Evolutionary conservation across 257 asterid genomes (phyloP).

Genomic region (Jacaranda mimosifolia): DNA sequence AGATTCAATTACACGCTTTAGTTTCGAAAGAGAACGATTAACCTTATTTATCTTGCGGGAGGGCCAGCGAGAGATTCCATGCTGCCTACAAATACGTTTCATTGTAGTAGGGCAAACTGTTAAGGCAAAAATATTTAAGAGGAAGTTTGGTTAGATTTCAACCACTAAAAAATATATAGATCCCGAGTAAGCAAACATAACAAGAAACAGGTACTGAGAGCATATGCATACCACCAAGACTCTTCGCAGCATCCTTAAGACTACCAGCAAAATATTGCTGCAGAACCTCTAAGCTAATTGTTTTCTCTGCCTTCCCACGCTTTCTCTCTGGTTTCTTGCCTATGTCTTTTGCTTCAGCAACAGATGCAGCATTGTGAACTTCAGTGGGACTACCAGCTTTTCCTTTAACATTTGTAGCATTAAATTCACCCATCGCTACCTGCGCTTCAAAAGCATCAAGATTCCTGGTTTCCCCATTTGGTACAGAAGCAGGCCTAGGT

Average conservation of each 20-base stretch:
- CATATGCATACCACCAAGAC: conserved; percentile 82
- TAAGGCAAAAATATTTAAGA: conserved; percentile 26
- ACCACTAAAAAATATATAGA: background rate
- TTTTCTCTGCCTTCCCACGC: conserved; percentile 92
- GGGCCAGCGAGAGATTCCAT: conserved; percentile 96
- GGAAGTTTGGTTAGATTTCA: conserved; percentile 9
- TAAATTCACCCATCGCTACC: conserved; percentile 41
- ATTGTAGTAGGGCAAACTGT: conserved; percentile 95
- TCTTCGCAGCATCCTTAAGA: conserved; percentile 92
- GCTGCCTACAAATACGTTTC: conserved; percentile 96
- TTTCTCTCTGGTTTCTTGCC: conserved; percentile 80
- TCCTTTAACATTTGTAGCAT: conserved; percentile 47
- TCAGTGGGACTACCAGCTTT: conserved; percentile 46
- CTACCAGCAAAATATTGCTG: conserved; percentile 93
- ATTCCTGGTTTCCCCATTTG: conserved; percentile 46
- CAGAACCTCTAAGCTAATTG: conserved; percentile 87
- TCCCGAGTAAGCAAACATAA: background rate
- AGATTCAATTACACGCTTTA: conserved; percentile 84
- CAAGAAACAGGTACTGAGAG: conserved; percentile 16
- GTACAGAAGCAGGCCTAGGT: conserved; percentile 45
- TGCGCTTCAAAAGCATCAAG: conserved; percentile 50
- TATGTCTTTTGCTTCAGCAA: conserved; percentile 48
- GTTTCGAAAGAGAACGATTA: conserved; percentile 82
- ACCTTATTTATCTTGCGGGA: conserved; percentile 98
- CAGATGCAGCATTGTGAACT: conserved; percentile 47